Conservation (phyloP, 352 stramenopile species). For the Globisporangium cystogenes region DNA sequence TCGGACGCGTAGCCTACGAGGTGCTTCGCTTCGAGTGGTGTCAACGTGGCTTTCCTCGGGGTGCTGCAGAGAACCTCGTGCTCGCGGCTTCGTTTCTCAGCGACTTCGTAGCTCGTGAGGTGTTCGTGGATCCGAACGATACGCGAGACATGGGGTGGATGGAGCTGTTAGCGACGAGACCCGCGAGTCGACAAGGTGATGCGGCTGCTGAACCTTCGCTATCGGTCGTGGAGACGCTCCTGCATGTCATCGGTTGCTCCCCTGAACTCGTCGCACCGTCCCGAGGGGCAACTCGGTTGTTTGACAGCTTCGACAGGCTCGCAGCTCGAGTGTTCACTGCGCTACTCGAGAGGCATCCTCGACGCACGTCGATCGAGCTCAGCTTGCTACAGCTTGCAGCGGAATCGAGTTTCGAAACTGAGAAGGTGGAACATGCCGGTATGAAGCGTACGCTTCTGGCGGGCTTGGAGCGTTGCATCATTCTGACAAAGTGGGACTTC, state of each 20-base stretch:
- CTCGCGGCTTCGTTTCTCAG: conserved; percentile 23
- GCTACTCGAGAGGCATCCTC: conserved; percentile 20
- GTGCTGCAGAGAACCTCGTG: conserved; percentile 21
- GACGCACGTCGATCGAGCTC: conserved; percentile 9
- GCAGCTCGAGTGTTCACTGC: conserved; percentile 13
- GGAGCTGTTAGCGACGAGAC: conserved; percentile 1
- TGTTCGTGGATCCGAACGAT: conserved; percentile 4
- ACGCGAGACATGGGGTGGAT: conserved; percentile 4
- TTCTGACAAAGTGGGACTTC: conserved; percentile 38
- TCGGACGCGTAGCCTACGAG: conserved; percentile 17
- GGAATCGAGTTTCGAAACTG: neutral
- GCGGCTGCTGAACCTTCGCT: neutral
- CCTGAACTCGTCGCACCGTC: neutral
- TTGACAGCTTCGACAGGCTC: conserved; percentile 19
- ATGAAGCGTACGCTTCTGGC: conserved; percentile 5
- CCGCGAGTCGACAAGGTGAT: neutral
- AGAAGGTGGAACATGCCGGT: neutral
- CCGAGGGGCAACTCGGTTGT: neutral
- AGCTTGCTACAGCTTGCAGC: conserved; percentile 1
- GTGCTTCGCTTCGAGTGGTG: conserved; percentile 4
- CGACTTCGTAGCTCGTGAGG: conserved; percentile 8
- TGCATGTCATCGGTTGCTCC: conserved; percentile 5
- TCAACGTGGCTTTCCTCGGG: neutral
- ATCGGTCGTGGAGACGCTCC: conserved; percentile 4
- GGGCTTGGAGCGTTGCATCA: conserved; percentile 21